Evolutionary conservation across 176 grass and related monocot species (phyloP).

Genomic region (Oryza brachyantha): DNA sequence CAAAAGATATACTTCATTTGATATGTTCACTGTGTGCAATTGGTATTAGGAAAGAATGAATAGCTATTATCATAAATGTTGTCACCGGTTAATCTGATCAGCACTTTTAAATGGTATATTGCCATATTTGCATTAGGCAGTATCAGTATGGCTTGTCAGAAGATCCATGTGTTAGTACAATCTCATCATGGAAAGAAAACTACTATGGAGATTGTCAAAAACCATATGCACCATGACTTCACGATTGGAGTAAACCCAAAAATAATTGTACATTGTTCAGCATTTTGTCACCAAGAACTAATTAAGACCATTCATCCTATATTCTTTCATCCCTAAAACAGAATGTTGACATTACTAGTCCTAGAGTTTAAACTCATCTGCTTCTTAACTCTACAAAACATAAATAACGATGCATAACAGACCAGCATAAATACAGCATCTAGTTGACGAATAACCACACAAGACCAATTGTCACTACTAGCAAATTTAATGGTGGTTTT

Average conservation of each 20-base stretch:
- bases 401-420: not conserved
- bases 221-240: not conserved
- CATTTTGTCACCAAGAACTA: not conserved
- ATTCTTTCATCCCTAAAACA: constrained; percentile 3
- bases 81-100: not conserved
- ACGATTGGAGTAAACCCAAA: not conserved
- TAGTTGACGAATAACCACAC: not conserved
- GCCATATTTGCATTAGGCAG: not conserved
- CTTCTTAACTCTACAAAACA: not conserved
- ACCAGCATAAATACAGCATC: constrained; percentile 2
- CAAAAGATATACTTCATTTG: not conserved
- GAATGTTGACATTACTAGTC: not conserved
- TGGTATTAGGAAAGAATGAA: constrained; percentile 11
- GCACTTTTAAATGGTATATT: not conserved
- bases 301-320: not conserved
- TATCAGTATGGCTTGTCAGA: constrained; percentile 17
- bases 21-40: constrained; percentile 5
- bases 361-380: constrained; percentile 4
- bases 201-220: not conserved
- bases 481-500: constrained; percentile 14
- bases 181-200: constrained; percentile 17
- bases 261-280: constrained; percentile 6
- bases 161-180: not conserved
- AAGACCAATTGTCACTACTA: not conserved
- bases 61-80: not conserved